phyloP scores from a whole-genome alignment of 305 asterid genomes.

The Fraxinus latifolia region DNA sequence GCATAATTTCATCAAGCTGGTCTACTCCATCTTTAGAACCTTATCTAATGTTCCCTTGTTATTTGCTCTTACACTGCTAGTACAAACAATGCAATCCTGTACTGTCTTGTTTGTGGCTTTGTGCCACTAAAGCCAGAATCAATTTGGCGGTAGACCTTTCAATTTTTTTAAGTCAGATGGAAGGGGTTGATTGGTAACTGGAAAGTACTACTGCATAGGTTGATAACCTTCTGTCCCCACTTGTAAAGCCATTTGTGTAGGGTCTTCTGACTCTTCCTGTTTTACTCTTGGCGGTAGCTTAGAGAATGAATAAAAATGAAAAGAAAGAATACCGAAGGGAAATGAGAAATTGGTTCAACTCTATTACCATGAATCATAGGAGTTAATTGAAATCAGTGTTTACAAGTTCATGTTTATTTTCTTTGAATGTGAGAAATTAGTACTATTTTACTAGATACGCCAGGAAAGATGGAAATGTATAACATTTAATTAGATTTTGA shows the following conservation, averaged over 20 bases:
- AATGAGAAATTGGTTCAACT: not conserved
- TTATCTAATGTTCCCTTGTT: not conserved
- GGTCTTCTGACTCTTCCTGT: not conserved
- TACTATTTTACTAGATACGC: not conserved
- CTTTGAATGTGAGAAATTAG: not conserved
- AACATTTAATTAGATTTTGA: not conserved
- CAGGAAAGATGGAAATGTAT: not conserved
- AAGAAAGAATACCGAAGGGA: not conserved
- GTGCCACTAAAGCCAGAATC: not conserved
- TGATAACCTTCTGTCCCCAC: not conserved
- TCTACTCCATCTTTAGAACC: not conserved
- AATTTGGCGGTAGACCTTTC: not conserved
- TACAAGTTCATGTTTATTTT: not conserved
- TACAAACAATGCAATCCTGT: not conserved
- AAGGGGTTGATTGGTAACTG: not conserved
- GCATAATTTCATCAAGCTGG: not conserved
- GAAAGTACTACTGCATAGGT: not conserved
- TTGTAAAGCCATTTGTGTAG: not conserved
- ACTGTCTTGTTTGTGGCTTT: not conserved
- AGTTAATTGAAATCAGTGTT: not conserved
- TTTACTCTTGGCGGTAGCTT: not conserved
- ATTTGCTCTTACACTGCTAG: not conserved
- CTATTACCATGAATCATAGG: not conserved
- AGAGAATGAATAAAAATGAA: not conserved
- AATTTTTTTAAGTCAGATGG: not conserved